Evolutionary conservation across 106 monocot species (phyloP).

Genomic region (Triglochin maritima): DNA sequence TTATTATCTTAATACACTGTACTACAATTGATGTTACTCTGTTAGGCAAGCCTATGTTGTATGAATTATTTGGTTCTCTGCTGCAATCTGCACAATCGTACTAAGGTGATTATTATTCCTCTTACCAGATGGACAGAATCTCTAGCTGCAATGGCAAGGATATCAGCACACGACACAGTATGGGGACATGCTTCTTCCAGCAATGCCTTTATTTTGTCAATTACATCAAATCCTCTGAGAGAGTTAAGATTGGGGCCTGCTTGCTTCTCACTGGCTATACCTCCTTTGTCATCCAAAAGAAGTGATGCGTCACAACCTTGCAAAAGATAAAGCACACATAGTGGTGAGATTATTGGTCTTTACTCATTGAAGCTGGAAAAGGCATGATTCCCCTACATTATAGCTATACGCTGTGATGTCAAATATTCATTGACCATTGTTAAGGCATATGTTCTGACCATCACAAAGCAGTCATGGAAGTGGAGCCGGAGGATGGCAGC

Average conservation of each 20-base stretch:
- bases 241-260: slow-evolving; percentile 40
- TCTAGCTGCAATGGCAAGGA: slow-evolving; percentile 32
- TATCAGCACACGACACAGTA: slow-evolving; percentile 48
- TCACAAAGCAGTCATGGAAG: slow-evolving; percentile 66
- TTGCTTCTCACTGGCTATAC: slow-evolving; percentile 33
- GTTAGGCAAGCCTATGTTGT: neutral
- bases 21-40: neutral
- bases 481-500: slow-evolving; percentile 51
- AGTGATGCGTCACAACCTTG: slow-evolving; percentile 58
- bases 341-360: too few species aligned
- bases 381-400: neutral
- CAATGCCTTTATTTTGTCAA: slow-evolving; percentile 33
- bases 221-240: slow-evolving; percentile 36
- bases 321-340: neutral
- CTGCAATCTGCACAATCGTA: neutral
- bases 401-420: neutral
- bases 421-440: neutral
- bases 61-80: neutral
- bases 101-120: neutral
- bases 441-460: slow-evolving; percentile 11
- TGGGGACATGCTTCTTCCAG: slow-evolving; percentile 42
- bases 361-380: neutral
- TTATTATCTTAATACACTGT: too few species aligned
- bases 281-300: slow-evolving; percentile 19
- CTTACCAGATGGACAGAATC: slow-evolving; percentile 31